Evolutionary conservation across 495 filamentous ascomycete species (phyloP).

Genomic region (Penicillium maclennaniae): DNA sequence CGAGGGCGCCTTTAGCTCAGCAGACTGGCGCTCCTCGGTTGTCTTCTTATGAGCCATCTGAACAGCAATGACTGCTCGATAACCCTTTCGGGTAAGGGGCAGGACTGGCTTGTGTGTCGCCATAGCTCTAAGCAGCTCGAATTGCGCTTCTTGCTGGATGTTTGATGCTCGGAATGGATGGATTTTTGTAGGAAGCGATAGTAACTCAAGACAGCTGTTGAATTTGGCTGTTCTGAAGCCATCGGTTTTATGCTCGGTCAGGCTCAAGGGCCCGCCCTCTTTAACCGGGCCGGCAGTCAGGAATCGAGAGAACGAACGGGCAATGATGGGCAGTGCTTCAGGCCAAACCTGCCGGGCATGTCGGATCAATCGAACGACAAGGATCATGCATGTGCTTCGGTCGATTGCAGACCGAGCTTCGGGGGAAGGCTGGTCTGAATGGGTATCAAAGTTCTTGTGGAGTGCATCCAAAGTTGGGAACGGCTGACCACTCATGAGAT

Average conservation of each 20-base stretch:
- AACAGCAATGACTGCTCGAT: slow-evolving; percentile 54
- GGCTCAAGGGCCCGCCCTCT: not conserved
- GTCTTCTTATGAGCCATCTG: slow-evolving; percentile 66
- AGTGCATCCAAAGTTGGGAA: slow-evolving; percentile 9
- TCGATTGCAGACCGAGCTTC: slow-evolving; percentile 18
- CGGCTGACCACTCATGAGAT: slow-evolving; percentile 34
- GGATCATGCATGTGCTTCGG: slow-evolving; percentile 26
- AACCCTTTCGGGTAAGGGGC: slow-evolving; percentile 57
- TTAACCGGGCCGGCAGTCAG: slow-evolving; percentile 16
- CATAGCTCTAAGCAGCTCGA: slow-evolving; percentile 61
- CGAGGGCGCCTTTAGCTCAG: slow-evolving; percentile 53
- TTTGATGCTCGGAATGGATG: slow-evolving; percentile 46
- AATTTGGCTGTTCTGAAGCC: slow-evolving; percentile 30
- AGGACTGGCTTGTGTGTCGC: slow-evolving; percentile 51
- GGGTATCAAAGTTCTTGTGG: not conserved
- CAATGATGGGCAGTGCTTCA: slow-evolving; percentile 46
- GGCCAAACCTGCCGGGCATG: slow-evolving; percentile 58
- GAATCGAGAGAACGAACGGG: slow-evolving; percentile 35
- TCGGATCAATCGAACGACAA: slow-evolving; percentile 53
- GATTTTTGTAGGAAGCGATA: slow-evolving; percentile 49
- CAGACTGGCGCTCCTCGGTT: slow-evolving; percentile 52
- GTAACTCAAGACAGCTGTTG: slow-evolving; percentile 53
- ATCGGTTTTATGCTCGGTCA: slow-evolving; percentile 12
- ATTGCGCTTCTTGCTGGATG: slow-evolving; percentile 59
- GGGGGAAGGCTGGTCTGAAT: slow-evolving; percentile 2